These are phyloP conservation scores for Chaetoceros tenuissimus DNA, from an alignment of 108 stramenopile species.

Conservation along the genomic window DNA sequence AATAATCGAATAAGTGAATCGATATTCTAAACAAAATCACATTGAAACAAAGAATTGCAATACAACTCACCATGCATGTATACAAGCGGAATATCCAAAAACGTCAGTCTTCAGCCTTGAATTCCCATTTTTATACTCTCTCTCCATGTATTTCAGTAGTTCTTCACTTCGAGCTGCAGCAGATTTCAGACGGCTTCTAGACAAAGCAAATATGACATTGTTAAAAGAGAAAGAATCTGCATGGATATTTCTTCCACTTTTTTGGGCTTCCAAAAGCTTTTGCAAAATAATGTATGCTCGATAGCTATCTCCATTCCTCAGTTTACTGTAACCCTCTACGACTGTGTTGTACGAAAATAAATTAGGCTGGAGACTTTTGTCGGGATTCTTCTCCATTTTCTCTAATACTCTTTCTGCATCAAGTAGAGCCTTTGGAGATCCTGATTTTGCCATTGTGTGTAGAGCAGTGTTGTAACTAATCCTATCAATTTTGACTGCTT, in stretches of 20 bases:
- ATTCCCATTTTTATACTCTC: constrained; percentile 26
- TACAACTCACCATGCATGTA: constrained; percentile 21
- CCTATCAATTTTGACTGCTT: constrained; percentile 24
- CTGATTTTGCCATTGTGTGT: constrained; percentile 27
- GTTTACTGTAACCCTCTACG: constrained; percentile 41
- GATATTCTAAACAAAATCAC: no score
- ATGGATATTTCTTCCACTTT: constrained; percentile 16
- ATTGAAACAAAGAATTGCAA: no score
- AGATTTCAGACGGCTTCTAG: constrained; percentile 24
- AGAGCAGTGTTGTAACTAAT: constrained; percentile 37
- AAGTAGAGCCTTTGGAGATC: constrained; percentile 13
- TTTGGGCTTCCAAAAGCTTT: constrained; percentile 25
- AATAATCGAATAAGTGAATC: no score
- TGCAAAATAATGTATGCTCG: constrained; percentile 41
- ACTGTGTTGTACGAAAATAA: constrained; percentile 67
- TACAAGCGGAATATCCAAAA: constrained; percentile 39
- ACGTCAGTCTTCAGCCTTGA: constrained; percentile 38
- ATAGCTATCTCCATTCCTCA: constrained; percentile 22
- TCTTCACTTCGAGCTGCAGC: constrained; percentile 39
- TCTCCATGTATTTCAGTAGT: constrained; percentile 42
- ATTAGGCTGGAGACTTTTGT: constrained; percentile 30
- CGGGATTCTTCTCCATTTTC: constrained; percentile 12
- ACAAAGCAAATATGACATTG: constrained; percentile 41
- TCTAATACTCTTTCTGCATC: constrained; percentile 21
- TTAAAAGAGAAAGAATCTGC: constrained; percentile 65